A percentile compares a stretch with the other conserved stretches of the same genome.
These are phyloP conservation scores for Pharnaceum exiguum DNA, from an alignment of 148 eudicot species.

Conservation along the genomic window DNA sequence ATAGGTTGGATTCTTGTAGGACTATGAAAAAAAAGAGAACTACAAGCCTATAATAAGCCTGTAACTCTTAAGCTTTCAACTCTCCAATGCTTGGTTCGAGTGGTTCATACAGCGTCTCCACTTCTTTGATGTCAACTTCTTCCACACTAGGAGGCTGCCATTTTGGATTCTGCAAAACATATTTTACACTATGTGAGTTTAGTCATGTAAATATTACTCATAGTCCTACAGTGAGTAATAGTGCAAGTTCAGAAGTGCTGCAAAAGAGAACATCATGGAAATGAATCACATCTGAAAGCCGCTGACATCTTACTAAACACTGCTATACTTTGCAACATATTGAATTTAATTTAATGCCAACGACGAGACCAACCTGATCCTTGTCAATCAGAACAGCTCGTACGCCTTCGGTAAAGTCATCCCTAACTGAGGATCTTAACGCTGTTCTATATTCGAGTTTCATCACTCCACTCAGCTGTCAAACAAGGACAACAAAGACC, in stretches of 20 bases:
- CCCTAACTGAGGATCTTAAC: constrained; percentile 63
- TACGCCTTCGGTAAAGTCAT: constrained; percentile 91
- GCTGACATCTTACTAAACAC: neutral
- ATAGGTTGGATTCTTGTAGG: neutral
- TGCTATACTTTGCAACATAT: neutral
- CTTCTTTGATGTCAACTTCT: constrained; percentile 53
- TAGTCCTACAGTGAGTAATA: no score
- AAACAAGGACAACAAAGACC: constrained; percentile 6
- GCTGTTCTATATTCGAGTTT: constrained; percentile 87
- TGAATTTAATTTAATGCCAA: neutral
- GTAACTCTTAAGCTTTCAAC: constrained; percentile 49
- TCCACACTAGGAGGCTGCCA: constrained; percentile 74
- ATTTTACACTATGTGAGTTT: neutral
- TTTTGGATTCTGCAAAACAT: constrained; percentile 67
- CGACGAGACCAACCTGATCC: constrained; percentile 66
- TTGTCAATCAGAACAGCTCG: constrained; percentile 87
- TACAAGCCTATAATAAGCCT: no score
- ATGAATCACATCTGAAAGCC: no score
- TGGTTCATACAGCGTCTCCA: constrained; percentile 66
- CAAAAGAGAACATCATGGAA: neutral
- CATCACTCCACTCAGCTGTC: constrained; percentile 82
- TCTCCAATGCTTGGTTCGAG: constrained; percentile 47
- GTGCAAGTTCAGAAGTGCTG: neutral
- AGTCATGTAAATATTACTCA: neutral
- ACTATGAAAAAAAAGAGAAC: no score